Base-by-base conservation (phyloP, 352 stramenopile genomes). In the Pelagophyceae sp. region DNA sequence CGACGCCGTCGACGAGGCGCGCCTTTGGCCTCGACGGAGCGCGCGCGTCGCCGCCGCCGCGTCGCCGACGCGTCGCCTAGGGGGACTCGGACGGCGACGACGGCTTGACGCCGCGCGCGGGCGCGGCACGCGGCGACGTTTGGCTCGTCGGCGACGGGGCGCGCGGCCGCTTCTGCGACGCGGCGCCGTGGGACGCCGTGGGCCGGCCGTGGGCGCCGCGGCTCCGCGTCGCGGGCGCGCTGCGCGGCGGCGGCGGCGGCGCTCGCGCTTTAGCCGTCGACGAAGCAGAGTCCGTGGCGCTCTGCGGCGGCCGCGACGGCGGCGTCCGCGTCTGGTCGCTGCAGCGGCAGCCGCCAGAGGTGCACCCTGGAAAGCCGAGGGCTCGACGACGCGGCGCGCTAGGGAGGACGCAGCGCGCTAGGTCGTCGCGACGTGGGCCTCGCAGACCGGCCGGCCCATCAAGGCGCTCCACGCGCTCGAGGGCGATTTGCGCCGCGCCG, bases 291-390 rank as follows among this genome's bases (percentile, higher is more conserved):
- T 51, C 72, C 20, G 15, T 72, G 15, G 38, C 60, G 17, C 72
- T 77, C 33, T 77, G 51, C n/a, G 72, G 72, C 45, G 60, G 51
- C 1, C 72, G 72, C 40, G n/a, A 67, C 40, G 72, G 72, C 40
- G 15, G 38, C 54, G 35, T 77, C 20, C 35, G 64, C 0, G 45
- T 72, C n/a, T 77, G 45, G 45, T 40, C 11, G 15, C 54, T 77
- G 54, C 27, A 38, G n/a, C 51, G 45, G 6, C 72, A 77, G 38
- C 72, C 72, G 38, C 45, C 61, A 27, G 50, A 58, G n/a, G 27
- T 77, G 54, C 23, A 65, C n/a, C n/a, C n/a, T n/a, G n/a, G n/a
- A n/a, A n/a, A n/a, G n/a, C n/a, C n/a, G n/a, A n/a, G n/a, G n/a
- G n/a, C n/a, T n/a, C n/a, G n/a, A n/a, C n/a, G n/a, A n/a, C n/a